Evolutionary conservation across 495 filamentous ascomycete genomes (phyloP), one percentile per base, ranked within the genome.

Genomic region (Neurospora africana): DNA sequence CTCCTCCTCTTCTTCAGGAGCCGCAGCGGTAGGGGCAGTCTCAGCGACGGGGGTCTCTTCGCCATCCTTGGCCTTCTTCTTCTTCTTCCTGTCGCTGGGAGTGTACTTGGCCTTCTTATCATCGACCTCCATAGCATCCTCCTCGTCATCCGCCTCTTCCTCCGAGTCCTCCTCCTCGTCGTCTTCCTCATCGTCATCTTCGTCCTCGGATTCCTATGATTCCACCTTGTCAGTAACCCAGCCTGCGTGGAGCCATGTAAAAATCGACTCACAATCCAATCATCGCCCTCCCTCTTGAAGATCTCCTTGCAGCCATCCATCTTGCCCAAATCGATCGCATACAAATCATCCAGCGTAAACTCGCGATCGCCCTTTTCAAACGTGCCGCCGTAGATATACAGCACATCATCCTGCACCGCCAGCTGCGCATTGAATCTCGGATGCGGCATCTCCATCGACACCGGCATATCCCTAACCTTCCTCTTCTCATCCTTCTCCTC

Each of bases 351-450:
- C 81, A 97, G 96, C 2, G 92, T 97, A 76, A 91, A 97, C 79
- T 99, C 95, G 21, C 91, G 87, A 77, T 98, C 95, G 27, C 92
- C 94, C 80, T 95, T 94, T 77, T 99, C 95, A 76, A 92, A 97
- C 0, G 93, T 99, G 17, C 95, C 95, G 23, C 95, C 94, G 76
- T 95, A 97, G 33, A 97, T 91, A 77, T 95, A 99, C 0, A 98
- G 84, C 17, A 91, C 87, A 81, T 99, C 95, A 70, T 93, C 92
- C 81, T 97, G 93, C 10, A 98, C 93, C 1, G 95, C 88, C 44
- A 99, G 82, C 74, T 93, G 91, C 4, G 92, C 91, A 74, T 98
- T 97, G 81, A 98, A 98, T 58, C 95, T 85, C 40, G 86, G 86
- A 76, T 96, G 93, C 47, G 95, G 95, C 79, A 97, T 89, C 76